A percentile compares a stretch with the other conserved stretches of the same genome.
phyloP scores from a whole-genome alignment of 371 early-diverging fungal genomes.

The Mortierella sp. region DNA sequence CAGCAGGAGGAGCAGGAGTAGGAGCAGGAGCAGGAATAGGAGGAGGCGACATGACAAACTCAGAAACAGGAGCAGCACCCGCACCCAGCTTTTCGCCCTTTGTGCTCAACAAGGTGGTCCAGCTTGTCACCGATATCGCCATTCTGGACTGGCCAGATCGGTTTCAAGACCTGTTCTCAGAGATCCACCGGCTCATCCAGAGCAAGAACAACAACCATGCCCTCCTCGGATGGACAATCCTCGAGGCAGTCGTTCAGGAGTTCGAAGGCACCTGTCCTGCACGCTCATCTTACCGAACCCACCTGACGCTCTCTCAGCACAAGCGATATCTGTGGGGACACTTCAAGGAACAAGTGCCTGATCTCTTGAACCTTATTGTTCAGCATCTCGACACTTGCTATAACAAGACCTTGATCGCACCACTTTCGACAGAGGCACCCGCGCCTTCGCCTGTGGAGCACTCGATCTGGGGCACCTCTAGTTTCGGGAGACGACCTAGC shows the following conservation, averaged over 20 bases:
- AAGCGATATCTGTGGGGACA: constrained; percentile 44
- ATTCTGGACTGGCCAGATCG: constrained; percentile 52
- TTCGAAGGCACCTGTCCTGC: constrained; percentile 43
- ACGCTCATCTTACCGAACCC: constrained; percentile 31
- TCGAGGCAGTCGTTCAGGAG: constrained; percentile 49
- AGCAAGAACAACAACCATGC: constrained; percentile 38
- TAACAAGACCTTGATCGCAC: constrained; percentile 42
- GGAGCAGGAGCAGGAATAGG: neutral
- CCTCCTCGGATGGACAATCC: constrained; percentile 47
- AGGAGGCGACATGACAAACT: neutral
- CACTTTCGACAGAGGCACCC: constrained; percentile 47
- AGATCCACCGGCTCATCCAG: constrained; percentile 42
- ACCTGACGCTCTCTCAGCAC: constrained; percentile 33
- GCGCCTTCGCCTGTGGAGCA: constrained; percentile 55
- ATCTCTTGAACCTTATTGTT: constrained; percentile 35
- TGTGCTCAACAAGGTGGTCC: constrained; percentile 52
- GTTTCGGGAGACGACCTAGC: constrained; percentile 38
- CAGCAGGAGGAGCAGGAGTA: constrained; percentile 19
- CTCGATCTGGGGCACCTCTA: constrained; percentile 29
- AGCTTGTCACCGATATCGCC: constrained; percentile 47
- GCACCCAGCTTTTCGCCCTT: constrained; percentile 28
- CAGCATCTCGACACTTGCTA: constrained; percentile 51
- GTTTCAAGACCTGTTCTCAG: constrained; percentile 49
- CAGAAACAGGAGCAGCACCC: neutral
- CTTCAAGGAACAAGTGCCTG: constrained; percentile 42